Conservation (phyloP, 73 alveolate genomes). For the Symbiodinium pilosum region DNA sequence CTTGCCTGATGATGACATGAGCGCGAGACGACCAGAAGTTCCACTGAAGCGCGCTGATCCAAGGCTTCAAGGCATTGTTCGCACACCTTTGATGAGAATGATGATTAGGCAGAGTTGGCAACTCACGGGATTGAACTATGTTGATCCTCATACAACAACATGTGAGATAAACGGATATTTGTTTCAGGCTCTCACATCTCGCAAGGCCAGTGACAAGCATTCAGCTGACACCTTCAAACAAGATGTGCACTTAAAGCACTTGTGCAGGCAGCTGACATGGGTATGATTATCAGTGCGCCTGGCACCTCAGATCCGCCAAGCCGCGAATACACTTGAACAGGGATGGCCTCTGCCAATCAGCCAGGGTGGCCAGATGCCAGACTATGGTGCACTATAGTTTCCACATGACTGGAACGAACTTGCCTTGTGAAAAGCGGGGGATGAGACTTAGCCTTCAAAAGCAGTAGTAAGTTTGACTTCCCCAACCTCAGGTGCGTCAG, state of each 20-base stretch:
- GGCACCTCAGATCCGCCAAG: not conserved
- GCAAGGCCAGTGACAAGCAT: not conserved
- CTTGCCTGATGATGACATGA: not conserved
- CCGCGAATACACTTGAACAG: not conserved
- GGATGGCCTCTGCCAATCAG: not conserved
- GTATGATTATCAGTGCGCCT: not conserved
- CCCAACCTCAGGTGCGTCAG: conserved; percentile 42
- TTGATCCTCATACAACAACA: no score
- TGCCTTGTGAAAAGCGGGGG: no score
- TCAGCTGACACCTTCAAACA: not conserved
- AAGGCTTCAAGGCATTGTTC: not conserved
- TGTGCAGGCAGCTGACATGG: not conserved
- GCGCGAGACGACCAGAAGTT: not conserved
- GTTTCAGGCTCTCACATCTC: not conserved
- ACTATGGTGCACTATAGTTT: no score
- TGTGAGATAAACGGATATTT: no score
- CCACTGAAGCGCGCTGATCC: not conserved
- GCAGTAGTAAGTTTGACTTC: no score
- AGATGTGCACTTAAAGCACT: not conserved
- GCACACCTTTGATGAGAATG: not conserved
- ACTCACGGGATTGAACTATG: no score
- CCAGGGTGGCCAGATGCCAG: no score
- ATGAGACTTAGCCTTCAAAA: not conserved
- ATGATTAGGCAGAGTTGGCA: no score
- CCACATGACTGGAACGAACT: no score